Base-by-base conservation (phyloP, 306 rosid species). In the Comarum palustre region DNA sequence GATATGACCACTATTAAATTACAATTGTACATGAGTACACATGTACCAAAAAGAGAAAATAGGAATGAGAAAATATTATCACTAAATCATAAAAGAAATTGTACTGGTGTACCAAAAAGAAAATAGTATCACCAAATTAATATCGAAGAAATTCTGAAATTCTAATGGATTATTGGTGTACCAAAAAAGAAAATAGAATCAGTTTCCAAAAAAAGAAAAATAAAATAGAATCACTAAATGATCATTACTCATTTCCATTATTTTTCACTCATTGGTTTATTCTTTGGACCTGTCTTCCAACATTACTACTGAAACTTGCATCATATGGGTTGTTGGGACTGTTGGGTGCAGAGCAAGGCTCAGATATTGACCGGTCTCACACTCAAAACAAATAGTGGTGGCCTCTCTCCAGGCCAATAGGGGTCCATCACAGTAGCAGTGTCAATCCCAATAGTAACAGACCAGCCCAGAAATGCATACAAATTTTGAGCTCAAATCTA, bases 291-390 rank as follows among this genome's bases (percentile, higher is more conserved):
- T 11, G 24, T 17, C 24, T 64, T 27, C 45, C 41, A 42, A 16
- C 59, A 52, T 64, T 54, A 52, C 38, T 31, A 41, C 43, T 1
- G 58, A 38, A 41, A 41, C 73, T 73, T 12, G 66, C 54, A 74
- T 9, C 51, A 39, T 50, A 29, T 3, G 42, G 24, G 67, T 61
- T 8, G 43, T 34, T 32, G 76, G 42, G 24, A 45, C 34, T 8
- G 43, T 34, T 32, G 76, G 74, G 52, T 19, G 13, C 60, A 16
- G 43, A 20, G 69, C 66, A 27, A 41, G 60, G 75, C 34, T n/a
- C 68, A 72, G 70, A 67, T 38, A 47, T 78, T 73, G 74, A 67
- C 78, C 20, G 20, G 74, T 73, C 71, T 34, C 57, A 39, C 31
- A 50, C 66, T 54, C 36, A 47, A 27, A 54, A 58, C 71, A 58